phyloP scores from a whole-genome alignment of 1,139 yeast species.

The Williopsis jadinii region DNA sequence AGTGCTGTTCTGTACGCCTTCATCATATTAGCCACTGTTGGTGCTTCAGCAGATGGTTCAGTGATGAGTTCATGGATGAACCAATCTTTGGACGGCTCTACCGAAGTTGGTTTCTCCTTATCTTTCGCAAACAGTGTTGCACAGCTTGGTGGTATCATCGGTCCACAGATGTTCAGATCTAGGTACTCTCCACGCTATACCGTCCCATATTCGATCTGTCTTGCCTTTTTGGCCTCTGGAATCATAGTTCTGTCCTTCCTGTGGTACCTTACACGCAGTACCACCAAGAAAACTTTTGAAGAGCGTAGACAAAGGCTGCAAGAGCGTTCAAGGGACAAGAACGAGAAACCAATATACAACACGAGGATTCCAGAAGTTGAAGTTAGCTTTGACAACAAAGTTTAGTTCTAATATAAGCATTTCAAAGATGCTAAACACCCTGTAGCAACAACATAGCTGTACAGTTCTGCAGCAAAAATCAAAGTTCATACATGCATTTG shows the following conservation, averaged over 20 bases:
- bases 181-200: slow-evolving; percentile 19
- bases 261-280: background rate
- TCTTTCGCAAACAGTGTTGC: slow-evolving; percentile 7
- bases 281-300: background rate
- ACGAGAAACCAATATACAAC: background rate
- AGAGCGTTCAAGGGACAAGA: background rate
- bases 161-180: slow-evolving; percentile 22
- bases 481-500: too few relatives aligned
- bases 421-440: too few relatives aligned
- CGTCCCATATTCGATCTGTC: slow-evolving; percentile 9
- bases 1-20: slow-evolving; percentile 7
- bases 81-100: slow-evolving; percentile 6
- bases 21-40: slow-evolving; percentile 8
- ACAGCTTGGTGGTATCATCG: slow-evolving; percentile 18
- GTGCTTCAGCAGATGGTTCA: slow-evolving; percentile 10
- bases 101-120: slow-evolving; percentile 8
- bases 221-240: slow-evolving; percentile 7
- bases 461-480: too few relatives aligned
- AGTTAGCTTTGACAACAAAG: too few relatives aligned
- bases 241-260: background rate
- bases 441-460: too few relatives aligned
- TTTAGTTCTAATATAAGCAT: too few relatives aligned
- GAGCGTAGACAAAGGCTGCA: background rate
- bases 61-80: slow-evolving; percentile 9
- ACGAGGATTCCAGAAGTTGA: too few relatives aligned